Percentiles rank a stretch among this genome's conserved stretches.
These are phyloP conservation scores for Tetrahymena malaccensis DNA, from an alignment of 73 alveolate genomes.

Conservation along the genomic window DNA sequence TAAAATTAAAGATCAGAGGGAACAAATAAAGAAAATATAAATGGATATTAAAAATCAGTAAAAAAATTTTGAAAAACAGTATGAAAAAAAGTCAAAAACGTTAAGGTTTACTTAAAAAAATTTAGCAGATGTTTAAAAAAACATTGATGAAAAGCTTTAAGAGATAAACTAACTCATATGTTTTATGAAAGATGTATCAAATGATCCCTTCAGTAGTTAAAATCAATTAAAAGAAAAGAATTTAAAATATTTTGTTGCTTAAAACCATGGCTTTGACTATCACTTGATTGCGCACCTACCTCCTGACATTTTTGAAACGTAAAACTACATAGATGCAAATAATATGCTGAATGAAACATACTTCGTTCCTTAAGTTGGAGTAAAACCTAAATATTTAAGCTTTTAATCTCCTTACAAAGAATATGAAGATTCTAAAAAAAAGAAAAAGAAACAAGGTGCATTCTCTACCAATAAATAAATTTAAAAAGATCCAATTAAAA, in stretches of 20 bases:
- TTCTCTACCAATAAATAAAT: not conserved
- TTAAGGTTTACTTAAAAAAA: not conserved
- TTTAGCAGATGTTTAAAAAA: not conserved
- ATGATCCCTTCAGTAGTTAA: not conserved
- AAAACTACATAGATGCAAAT: not conserved
- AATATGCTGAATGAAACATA: not conserved
- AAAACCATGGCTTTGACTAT: not conserved
- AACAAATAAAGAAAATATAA: not conserved
- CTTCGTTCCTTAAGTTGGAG: not conserved
- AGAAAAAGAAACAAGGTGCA: not conserved
- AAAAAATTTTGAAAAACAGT: not conserved
- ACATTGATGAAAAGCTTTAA: not conserved
- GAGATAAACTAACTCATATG: not conserved
- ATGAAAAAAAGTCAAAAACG: not conserved
- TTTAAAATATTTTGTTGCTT: not conserved
- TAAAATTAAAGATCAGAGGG: not conserved
- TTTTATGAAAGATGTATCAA: not conserved
- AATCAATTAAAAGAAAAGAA: not conserved
- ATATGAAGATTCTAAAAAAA: not conserved
- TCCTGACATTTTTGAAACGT: not conserved
- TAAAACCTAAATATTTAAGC: not conserved
- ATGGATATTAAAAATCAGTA: not conserved
- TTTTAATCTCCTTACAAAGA: not conserved
- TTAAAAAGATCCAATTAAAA: not conserved
- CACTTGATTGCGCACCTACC: not conserved